A percentile compares a stretch with the other conserved stretches of the same genome.
Evolutionary conservation across 495 filamentous ascomycete genomes (phyloP).

Genomic region (Penicillium maclennaniae): DNA sequence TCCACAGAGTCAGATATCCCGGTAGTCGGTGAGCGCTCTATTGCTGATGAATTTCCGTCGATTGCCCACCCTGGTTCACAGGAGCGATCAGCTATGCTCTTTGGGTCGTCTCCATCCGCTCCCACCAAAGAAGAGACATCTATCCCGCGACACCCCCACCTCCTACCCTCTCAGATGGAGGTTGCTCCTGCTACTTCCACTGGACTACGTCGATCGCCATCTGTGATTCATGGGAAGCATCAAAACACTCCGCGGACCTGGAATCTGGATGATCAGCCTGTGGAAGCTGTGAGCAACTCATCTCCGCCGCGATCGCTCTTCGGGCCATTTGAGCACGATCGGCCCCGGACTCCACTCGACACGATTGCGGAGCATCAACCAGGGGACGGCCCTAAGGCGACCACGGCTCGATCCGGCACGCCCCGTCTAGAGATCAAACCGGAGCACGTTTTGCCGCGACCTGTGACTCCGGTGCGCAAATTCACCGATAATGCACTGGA

Average conservation of each 20-base stretch:
- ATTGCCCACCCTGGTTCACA: constrained; percentile 51
- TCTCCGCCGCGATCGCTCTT: constrained; percentile 29
- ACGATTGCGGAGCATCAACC: constrained; percentile 41
- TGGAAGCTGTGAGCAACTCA: constrained; percentile 16
- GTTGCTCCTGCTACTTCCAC: constrained; percentile 16
- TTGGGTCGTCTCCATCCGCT: constrained; percentile 50
- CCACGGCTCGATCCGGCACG: constrained; percentile 29
- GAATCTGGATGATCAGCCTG: constrained; percentile 31
- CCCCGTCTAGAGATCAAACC: constrained; percentile 42
- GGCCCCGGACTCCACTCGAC: constrained; percentile 38
- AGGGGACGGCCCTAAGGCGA: constrained; percentile 12
- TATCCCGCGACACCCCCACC: constrained; percentile 13
- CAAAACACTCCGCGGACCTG: constrained; percentile 28
- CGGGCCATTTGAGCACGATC: constrained; percentile 23
- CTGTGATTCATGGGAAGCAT: constrained; percentile 36
- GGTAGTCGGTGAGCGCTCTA: constrained; percentile 6
- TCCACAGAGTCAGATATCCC: constrained; percentile 16
- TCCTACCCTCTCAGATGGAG: constrained; percentile 19
- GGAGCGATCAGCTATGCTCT: constrained; percentile 51
- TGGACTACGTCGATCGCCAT: constrained; percentile 35
- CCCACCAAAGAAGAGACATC: constrained; percentile 19
- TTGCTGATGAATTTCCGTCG: constrained; percentile 21
- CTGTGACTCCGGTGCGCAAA: constrained; percentile 38
- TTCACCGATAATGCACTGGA: constrained; percentile 52
- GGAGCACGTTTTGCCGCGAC: constrained; percentile 41